A percentile compares a stretch with the other conserved stretches of the same genome.
phyloP scores from a whole-genome alignment of 2,329 filamentous ascomycete genomes.

The Aureobasidium sp. region DNA sequence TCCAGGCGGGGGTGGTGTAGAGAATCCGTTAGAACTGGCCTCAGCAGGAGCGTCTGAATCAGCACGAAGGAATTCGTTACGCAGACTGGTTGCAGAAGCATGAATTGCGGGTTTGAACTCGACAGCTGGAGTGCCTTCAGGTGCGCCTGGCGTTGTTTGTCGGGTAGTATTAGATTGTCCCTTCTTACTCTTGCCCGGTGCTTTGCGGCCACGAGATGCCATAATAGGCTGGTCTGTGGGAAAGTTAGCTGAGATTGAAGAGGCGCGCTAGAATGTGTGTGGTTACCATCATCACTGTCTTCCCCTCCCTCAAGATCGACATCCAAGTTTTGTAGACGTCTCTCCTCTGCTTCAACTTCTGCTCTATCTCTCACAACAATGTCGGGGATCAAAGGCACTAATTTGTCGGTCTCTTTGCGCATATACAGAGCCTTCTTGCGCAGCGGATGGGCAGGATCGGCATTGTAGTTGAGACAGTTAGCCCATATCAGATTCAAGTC shows the following conservation, averaged over 20 bases:
- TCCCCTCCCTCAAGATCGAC: conserved; percentile 75
- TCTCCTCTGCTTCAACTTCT: conserved; percentile 68
- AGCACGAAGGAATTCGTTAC: conserved; percentile 46
- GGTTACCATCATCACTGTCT: conserved; percentile 70
- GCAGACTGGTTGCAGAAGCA: conserved; percentile 39
- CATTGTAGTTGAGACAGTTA: conserved; percentile 94
- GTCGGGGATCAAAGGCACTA: conserved; percentile 90
- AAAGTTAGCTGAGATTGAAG: neutral
- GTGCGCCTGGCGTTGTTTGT: conserved; percentile 63
- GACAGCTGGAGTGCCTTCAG: conserved; percentile 68
- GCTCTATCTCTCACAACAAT: conserved; percentile 83
- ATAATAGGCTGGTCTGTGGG: conserved; percentile 72
- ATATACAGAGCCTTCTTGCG: conserved; percentile 92
- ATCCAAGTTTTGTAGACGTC: conserved; percentile 74
- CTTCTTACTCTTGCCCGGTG: conserved; percentile 70
- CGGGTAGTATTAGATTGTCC: conserved; percentile 51
- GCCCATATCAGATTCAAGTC: conserved; percentile 95
- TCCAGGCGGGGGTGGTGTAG: conserved; percentile 65
- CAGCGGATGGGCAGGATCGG: conserved; percentile 76
- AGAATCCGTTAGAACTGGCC: conserved; percentile 73
- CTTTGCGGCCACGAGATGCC: conserved; percentile 88
- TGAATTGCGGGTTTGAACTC: conserved; percentile 62
- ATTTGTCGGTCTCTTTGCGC: conserved; percentile 94
- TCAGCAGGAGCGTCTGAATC: conserved; percentile 71
- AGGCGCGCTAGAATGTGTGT: neutral